Evolutionary conservation across 768 basidiomycete genomes (phyloP).

Genomic region (Lactarius pseudohatsudake): DNA sequence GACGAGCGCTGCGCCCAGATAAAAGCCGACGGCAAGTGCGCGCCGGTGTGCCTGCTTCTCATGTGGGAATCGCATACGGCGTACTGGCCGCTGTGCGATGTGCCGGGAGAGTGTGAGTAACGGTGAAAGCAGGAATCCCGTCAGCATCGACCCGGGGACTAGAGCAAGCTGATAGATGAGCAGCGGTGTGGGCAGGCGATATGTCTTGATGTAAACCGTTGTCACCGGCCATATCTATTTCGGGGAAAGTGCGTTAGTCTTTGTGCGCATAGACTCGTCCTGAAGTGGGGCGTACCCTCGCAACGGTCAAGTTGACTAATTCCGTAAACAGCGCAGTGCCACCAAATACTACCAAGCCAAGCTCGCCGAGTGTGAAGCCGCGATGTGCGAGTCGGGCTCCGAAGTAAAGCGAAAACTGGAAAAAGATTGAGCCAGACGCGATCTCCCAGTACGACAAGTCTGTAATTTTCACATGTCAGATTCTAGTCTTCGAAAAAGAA

Average conservation of each 20-base stretch:
- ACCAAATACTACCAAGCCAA: conserved; percentile 85
- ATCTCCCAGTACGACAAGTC: conserved; percentile 81
- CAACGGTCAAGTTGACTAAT: conserved; percentile 77
- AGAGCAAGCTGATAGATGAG: conserved; percentile 90
- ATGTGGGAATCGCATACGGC: conserved; percentile 75
- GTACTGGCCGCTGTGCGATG: conserved; percentile 83
- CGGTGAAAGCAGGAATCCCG: conserved; percentile 94
- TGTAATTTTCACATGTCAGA: conserved; percentile 34
- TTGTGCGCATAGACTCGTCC: neutral
- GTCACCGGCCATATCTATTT: conserved; percentile 74
- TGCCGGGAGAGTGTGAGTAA: conserved; percentile 89
- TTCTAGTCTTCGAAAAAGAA: neutral
- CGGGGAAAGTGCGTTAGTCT: conserved; percentile 16
- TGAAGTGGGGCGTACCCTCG: conserved; percentile 54
- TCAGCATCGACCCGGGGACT: conserved; percentile 86
- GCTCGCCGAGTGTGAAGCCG: conserved; percentile 95
- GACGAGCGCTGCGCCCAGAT: conserved; percentile 70
- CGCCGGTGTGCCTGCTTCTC: conserved; percentile 82
- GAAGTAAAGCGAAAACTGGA: conserved; percentile 88
- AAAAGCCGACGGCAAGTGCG: conserved; percentile 83
- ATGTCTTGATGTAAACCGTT: conserved; percentile 86
- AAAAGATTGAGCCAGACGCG: conserved; percentile 71
- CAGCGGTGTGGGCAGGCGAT: conserved; percentile 88
- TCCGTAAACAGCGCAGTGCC: conserved; percentile 87
- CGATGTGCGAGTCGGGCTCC: conserved; percentile 87